Evolutionary conservation across 2,329 filamentous ascomycete genomes (phyloP).

Genomic region (Penicillium oxalicum): DNA sequence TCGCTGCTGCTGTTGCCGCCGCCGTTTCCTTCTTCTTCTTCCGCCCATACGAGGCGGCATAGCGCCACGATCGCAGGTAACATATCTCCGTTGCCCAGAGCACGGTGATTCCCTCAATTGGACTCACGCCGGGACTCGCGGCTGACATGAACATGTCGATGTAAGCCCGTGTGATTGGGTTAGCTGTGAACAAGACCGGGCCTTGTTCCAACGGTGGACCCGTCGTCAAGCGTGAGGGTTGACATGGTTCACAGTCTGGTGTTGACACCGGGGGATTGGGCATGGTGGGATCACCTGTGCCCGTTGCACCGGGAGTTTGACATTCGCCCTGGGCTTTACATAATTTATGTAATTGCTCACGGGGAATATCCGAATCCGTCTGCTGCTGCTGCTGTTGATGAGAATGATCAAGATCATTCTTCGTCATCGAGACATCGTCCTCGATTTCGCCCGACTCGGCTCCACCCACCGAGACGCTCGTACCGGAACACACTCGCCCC

Average conservation of each 20-base stretch:
- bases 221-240: not conserved
- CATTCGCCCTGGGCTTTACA: conserved; percentile 19
- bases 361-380: not conserved
- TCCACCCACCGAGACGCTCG: not conserved
- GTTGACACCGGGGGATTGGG: not conserved
- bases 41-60: conserved; percentile 32
- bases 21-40: conserved; percentile 14
- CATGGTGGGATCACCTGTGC: too few species aligned
- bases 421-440: not conserved
- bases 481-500: conserved; percentile 28
- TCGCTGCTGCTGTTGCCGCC: conserved; percentile 37
- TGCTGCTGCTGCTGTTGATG: too few species aligned
- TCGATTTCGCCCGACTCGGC: conserved; percentile 1
- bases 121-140: conserved; percentile 44
- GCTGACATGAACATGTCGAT: conserved; percentile 57
- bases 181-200: conserved; percentile 28
- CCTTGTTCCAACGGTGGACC: conserved; percentile 6
- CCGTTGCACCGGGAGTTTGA: conserved; percentile 9
- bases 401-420: too few species aligned
- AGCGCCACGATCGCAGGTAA: conserved; percentile 56
- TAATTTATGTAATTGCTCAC: conserved; percentile 9
- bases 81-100: conserved; percentile 70
- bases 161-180: conserved; percentile 48
- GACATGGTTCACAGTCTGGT: conserved; percentile 3
- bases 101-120: conserved; percentile 66